These are phyloP conservation scores for Stylosanthes scabra DNA, from an alignment of 331 rosid genomes.

Conservation along the genomic window DNA sequence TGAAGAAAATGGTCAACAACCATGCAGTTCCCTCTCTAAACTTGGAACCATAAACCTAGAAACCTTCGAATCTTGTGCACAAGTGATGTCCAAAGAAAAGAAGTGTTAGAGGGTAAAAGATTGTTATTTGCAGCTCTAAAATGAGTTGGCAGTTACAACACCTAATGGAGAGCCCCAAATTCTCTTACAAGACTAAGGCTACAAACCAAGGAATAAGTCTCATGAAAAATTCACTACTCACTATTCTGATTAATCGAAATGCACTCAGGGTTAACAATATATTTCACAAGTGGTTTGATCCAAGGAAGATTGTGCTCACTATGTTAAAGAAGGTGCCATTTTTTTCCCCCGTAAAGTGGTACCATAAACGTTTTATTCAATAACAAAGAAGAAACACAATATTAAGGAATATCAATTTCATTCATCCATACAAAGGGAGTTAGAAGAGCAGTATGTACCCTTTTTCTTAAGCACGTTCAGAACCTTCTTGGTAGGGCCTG, in stretches of 20 bases:
- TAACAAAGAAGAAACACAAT: no score
- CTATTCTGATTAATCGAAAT: no score
- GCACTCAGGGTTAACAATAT: no score
- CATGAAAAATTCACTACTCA: background rate
- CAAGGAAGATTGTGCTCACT: no score
- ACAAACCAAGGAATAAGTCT: no score
- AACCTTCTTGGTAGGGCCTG: slow-evolving; percentile 57
- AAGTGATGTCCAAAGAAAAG: background rate
- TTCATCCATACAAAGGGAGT: slow-evolving; percentile 4
- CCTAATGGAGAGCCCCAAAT: background rate
- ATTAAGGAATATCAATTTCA: no score
- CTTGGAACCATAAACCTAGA: slow-evolving; percentile 18
- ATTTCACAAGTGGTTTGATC: no score
- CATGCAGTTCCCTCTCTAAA: background rate
- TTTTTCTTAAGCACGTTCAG: slow-evolving; percentile 63
- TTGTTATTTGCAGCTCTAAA: background rate
- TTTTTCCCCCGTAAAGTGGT: no score
- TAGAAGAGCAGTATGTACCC: slow-evolving; percentile 45
- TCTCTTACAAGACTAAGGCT: no score
- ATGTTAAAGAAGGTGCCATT: no score
- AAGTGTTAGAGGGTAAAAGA: background rate
- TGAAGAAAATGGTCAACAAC: background rate
- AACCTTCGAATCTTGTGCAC: background rate
- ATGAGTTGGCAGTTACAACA: background rate
- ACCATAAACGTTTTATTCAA: no score